phyloP scores from a whole-genome alignment of 495 filamentous ascomycete species.

The Penicillium goetzii region DNA sequence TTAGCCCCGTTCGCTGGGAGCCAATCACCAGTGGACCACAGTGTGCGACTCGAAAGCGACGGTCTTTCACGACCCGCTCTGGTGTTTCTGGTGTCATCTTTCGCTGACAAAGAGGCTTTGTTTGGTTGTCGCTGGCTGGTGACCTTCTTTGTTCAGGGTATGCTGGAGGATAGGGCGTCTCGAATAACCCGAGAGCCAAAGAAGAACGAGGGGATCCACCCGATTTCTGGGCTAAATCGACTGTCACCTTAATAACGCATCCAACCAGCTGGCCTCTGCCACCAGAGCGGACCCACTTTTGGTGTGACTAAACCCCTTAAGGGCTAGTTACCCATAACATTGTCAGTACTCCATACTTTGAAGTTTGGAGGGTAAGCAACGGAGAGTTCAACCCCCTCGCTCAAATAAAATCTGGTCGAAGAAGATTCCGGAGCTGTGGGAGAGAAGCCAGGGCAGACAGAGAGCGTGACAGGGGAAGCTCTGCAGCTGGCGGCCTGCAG shows the following conservation, averaged over 20 bases:
- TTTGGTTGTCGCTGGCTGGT: neutral
- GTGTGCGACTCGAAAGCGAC: conserved; percentile 18
- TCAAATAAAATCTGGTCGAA: no score
- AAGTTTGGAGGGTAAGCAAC: no score
- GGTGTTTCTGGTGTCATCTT: neutral
- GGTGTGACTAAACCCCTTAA: neutral
- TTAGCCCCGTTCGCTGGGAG: conserved; percentile 23
- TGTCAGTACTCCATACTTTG: neutral
- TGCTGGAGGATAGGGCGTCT: neutral
- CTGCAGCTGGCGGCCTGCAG: neutral
- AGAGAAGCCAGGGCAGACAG: neutral
- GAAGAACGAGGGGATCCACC: neutral
- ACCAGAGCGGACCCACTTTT: neutral
- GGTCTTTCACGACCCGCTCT: neutral
- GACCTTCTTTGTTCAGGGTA: neutral
- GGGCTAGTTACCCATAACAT: neutral
- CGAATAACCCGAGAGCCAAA: neutral
- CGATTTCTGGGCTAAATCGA: neutral
- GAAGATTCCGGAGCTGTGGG: no score
- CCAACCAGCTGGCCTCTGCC: neutral
- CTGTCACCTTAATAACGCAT: neutral
- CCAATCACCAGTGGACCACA: conserved; percentile 21
- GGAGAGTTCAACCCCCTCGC: no score
- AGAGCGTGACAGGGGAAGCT: neutral
- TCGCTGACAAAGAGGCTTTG: neutral